Evolutionary conservation across 2,329 filamentous ascomycete species (phyloP), one percentile per base, ranked within the genome.

Genomic region (Ophiosphaerella herpotricha): DNA sequence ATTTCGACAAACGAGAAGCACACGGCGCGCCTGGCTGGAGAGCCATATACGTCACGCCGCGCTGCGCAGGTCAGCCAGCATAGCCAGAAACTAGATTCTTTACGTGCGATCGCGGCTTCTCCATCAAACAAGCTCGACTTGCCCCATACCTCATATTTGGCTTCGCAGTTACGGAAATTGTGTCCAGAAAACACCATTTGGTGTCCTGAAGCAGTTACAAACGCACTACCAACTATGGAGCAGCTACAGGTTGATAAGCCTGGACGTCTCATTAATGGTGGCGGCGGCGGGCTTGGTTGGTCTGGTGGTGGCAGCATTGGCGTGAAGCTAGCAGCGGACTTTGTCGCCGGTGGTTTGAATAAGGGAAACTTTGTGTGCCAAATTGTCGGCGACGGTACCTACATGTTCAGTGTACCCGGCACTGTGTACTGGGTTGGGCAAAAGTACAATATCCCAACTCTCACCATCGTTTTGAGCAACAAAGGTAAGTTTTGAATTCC

Each of bases 261-360:
- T 0, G 88, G 88, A 0, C 85, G 83, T 0, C 91, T 87, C 87
- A 84, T 93, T 63, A 92, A 91, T 69, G 92, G 89, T 66, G 89
- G 89, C 1, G 89, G 87, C 0, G 89, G 88, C 13, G 90, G 90
- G 2, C 83, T 93, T 0, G 89, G 89, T 2, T 93, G 89, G 89
- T 89, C 85, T 9, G 89, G 89, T 12, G 89, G 90, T 12, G 89
- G 62, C 23, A 86, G 87, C 0, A 71, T 93, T 3, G 90, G 89
- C 2, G 86, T 92, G 64, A 91, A 92, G 67, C 80, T 93, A 7
- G 90, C 88, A 0, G 78, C 80, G 0, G 81, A 86, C 42, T 16
- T 11, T 23, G 6, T 16, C 16, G 36, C 16, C 13, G 16, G 13
- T 4, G 71, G 72, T 2, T 71, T 79, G 52, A 74, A 79, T 32